These are phyloP conservation scores for Penicillium herquei DNA, from an alignment of 495 filamentous ascomycete species.

Conservation along the genomic window DNA sequence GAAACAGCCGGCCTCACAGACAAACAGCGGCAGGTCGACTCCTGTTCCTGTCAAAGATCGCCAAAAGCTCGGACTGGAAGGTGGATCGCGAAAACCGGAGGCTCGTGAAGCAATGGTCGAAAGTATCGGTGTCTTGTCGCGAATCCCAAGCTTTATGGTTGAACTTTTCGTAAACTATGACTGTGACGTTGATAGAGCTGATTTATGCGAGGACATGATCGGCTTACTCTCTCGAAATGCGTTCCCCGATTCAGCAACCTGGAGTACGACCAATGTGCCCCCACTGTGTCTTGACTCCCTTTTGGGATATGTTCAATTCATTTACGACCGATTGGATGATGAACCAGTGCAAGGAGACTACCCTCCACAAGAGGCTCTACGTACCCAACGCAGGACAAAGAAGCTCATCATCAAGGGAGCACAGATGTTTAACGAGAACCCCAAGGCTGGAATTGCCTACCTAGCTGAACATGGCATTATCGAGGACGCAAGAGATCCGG, in stretches of 20 bases:
- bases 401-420: conserved; percentile 85
- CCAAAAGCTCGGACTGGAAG: conserved; percentile 90
- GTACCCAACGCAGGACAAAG: conserved; percentile 72
- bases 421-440: conserved; percentile 91
- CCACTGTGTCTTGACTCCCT: conserved; percentile 92
- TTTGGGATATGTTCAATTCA: conserved; percentile 84
- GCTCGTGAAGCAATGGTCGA: conserved; percentile 98
- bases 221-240: conserved; percentile 90
- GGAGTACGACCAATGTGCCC: conserved; percentile 98
- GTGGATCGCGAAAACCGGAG: conserved; percentile 86
- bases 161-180: conserved; percentile 99
- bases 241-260: conserved; percentile 95
- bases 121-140: conserved; percentile 82
- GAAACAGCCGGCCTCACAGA: conserved; percentile 76
- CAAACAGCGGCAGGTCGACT: conserved; percentile 79
- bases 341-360: conserved; percentile 62
- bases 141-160: conserved; percentile 90
- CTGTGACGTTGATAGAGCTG: conserved; percentile 87
- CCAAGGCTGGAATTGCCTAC: conserved; percentile 85
- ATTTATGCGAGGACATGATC: conserved; percentile 93
- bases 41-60: conserved; percentile 92
- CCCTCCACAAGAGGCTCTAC: conserved; percentile 61
- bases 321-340: conserved; percentile 82
- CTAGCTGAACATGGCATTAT: conserved; percentile 83
- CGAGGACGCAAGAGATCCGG: conserved; percentile 66